Evolutionary conservation across 2,329 filamentous ascomycete genomes (phyloP).

Genomic region (Orbilia oligospora): DNA sequence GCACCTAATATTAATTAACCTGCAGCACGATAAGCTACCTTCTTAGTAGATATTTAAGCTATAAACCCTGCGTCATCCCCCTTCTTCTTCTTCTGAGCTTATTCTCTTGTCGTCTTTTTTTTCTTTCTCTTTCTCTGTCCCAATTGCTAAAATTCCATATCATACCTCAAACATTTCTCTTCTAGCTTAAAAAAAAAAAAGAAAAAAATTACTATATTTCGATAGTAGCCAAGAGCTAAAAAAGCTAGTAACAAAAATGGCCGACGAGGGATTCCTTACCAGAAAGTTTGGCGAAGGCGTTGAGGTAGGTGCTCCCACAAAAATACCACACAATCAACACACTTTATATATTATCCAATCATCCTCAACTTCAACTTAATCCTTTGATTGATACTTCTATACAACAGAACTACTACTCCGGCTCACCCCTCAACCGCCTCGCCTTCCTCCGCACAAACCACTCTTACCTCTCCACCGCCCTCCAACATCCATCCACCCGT

Average conservation of each 20-base stretch:
- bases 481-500: conserved; percentile 75
- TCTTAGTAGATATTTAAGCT: neutral
- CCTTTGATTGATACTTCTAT: too few relatives aligned
- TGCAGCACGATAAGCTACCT: too few relatives aligned
- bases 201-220: too few relatives aligned
- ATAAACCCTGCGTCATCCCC: conserved; percentile 30
- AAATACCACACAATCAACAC: conserved; percentile 57
- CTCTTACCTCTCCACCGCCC: conserved; percentile 78
- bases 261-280: conserved; percentile 73
- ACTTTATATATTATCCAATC: too few relatives aligned
- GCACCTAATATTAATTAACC: too few relatives aligned
- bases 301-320: conserved; percentile 64
- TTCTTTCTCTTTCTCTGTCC: too few relatives aligned
- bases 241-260: conserved; percentile 19
- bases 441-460: conserved; percentile 82
- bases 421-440: conserved; percentile 82
- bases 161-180: too few relatives aligned
- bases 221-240: neutral
- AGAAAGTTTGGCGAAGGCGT: conserved; percentile 84
- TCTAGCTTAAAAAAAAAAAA: too few relatives aligned
- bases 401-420: conserved; percentile 80
- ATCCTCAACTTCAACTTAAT: conserved; percentile 1
- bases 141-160: neutral
- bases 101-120: neutral
- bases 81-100: neutral